phyloP scores from a whole-genome alignment of 1,139 yeast species.

The Fermentozyma sake region DNA sequence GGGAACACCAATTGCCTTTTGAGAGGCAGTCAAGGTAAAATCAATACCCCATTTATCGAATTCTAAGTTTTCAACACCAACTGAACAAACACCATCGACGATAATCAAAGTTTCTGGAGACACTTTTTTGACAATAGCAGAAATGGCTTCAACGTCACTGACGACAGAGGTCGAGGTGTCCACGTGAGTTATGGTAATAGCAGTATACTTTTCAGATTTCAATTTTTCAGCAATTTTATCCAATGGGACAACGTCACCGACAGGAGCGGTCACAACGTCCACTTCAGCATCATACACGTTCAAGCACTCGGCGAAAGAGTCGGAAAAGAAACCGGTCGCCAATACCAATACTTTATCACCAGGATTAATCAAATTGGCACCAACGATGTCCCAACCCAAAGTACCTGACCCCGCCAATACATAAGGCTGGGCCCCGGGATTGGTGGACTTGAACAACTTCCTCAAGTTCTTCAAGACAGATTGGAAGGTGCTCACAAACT shows the following conservation, averaged over 20 bases:
- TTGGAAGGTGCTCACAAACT: slow-evolving; percentile 73
- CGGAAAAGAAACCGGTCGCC: slow-evolving; percentile 92
- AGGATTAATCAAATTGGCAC: slow-evolving; percentile 65
- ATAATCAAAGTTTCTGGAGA: slow-evolving; percentile 80
- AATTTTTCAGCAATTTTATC: slow-evolving; percentile 53
- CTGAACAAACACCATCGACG: slow-evolving; percentile 93
- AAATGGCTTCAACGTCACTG: slow-evolving; percentile 61
- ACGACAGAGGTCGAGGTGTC: slow-evolving; percentile 95
- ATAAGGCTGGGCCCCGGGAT: slow-evolving; percentile 65
- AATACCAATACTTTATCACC: slow-evolving; percentile 73
- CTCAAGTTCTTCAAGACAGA: slow-evolving; percentile 64
- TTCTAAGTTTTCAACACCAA: slow-evolving; percentile 81
- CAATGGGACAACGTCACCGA: slow-evolving; percentile 70
- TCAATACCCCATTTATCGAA: slow-evolving; percentile 92
- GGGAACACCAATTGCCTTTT: slow-evolving; percentile 93
- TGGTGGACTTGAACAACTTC: slow-evolving; percentile 66
- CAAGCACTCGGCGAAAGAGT: slow-evolving; percentile 78
- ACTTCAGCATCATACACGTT: slow-evolving; percentile 66
- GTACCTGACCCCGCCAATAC: slow-evolving; percentile 91
- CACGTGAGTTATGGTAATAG: slow-evolving; percentile 87
- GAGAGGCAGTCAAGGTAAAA: slow-evolving; percentile 86
- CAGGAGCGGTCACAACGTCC: slow-evolving; percentile 62
- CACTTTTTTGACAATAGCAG: slow-evolving; percentile 54
- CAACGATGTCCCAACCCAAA: slow-evolving; percentile 90
- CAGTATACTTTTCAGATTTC: slow-evolving; percentile 48